Conservation (phyloP, 2,329 filamentous ascomycete genomes). For the Mycocentrospora acerina region DNA sequence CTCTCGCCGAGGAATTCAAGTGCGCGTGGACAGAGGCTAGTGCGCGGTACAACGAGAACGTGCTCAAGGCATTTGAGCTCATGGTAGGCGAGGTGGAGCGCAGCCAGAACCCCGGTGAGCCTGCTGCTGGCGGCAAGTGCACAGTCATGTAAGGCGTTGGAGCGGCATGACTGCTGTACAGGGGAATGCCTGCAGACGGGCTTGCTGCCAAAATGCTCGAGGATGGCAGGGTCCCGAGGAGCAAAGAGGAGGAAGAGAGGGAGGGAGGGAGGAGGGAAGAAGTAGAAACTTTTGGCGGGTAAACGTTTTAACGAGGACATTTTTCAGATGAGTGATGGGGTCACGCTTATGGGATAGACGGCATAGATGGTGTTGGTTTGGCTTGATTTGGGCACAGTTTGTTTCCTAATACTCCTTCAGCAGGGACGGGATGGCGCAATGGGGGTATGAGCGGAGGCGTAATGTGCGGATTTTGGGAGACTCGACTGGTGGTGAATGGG, state of each 20-base stretch:
- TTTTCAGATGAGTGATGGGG: too few species aligned
- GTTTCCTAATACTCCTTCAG: slow-evolving; percentile 2
- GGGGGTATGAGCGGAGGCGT: slow-evolving; percentile 27
- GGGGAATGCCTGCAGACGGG: slow-evolving; percentile 8
- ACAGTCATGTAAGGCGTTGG: slow-evolving; percentile 69
- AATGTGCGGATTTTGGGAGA: slow-evolving; percentile 16
- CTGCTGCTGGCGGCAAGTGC: slow-evolving; percentile 79
- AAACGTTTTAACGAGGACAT: too few species aligned
- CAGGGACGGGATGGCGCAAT: slow-evolving; percentile 24
- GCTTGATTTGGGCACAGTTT: slow-evolving; percentile 4
- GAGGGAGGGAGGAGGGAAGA: too few species aligned
- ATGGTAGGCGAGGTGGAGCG: slow-evolving; percentile 96
- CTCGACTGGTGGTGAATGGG: too few species aligned
- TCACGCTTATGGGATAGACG: slow-evolving; percentile 17
- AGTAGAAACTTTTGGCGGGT: slow-evolving; percentile 1
- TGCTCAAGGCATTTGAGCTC: slow-evolving; percentile 87
- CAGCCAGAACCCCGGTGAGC: slow-evolving; percentile 84
- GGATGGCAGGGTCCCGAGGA: neutral
- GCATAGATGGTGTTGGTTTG: slow-evolving; percentile 13
- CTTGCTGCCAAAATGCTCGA: neutral
- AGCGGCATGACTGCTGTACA: slow-evolving; percentile 18
- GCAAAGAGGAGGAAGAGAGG: slow-evolving; percentile 4
- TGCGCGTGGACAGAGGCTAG: slow-evolving; percentile 96
- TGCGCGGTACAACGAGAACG: slow-evolving; percentile 92
- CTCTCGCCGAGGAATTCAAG: slow-evolving; percentile 80